These are phyloP conservation scores for Gymnopilus junonius DNA, from an alignment of 768 basidiomycete genomes.

Conservation along the genomic window DNA sequence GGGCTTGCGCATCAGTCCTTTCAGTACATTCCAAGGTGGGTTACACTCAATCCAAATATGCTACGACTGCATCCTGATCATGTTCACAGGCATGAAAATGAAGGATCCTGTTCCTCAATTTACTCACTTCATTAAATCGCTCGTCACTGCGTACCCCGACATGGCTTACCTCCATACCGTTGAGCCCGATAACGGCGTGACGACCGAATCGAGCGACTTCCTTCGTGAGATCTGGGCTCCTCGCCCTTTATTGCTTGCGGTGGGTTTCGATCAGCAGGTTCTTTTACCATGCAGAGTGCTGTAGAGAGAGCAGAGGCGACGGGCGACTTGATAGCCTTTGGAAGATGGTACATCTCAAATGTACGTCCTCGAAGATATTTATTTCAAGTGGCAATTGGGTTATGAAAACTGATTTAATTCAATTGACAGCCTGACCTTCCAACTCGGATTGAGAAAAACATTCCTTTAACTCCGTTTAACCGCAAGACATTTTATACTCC, in stretches of 20 bases:
- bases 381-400: too few species aligned
- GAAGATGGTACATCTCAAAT: conserved; percentile 35
- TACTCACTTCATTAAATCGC: conserved; percentile 46
- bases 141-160: conserved; percentile 45
- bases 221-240: conserved; percentile 51
- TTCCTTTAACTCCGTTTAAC: conserved; percentile 38
- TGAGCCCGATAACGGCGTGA: conserved; percentile 34
- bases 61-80: too few species aligned
- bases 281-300: conserved; percentile 43
- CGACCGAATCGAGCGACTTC: conserved; percentile 44
- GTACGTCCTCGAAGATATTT: conserved; percentile 23
- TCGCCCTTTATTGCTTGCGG: conserved; percentile 44
- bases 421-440: conserved; percentile 49
- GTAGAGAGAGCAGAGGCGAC: conserved; percentile 39
- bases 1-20: conserved; percentile 63
- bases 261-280: too few species aligned
- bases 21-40: conserved; percentile 48
- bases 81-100: too few species aligned
- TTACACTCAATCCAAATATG: too few species aligned
- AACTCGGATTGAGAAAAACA: conserved; percentile 35
- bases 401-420: too few species aligned
- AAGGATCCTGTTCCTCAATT: conserved; percentile 59
- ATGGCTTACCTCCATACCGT: conserved; percentile 57
- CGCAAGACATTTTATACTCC: conserved; percentile 43
- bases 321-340: conserved; percentile 36